Base-by-base conservation (phyloP, 352 stramenopile species). In the Pythium coloratum region DNA sequence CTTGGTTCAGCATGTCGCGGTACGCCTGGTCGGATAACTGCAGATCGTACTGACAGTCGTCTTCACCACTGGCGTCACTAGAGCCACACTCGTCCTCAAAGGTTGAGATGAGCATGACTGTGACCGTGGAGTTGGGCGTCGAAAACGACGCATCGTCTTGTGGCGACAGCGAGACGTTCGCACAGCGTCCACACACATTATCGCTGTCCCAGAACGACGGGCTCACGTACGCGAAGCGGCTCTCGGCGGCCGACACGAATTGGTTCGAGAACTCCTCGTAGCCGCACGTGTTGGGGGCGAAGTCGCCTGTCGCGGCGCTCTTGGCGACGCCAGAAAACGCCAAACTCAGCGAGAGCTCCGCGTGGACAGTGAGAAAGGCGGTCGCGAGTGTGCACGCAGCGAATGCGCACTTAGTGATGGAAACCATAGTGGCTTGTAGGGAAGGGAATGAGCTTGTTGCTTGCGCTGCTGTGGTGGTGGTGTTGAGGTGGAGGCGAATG, bases 161-260 rank as follows among this genome's bases (percentile, higher is more conserved):
- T 9, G 49, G 58, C n/a, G 59, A 20, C 3, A 72, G 59, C 34
- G 59, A 51, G 44, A 73, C 67, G 12, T 57, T 66, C 2, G 60
- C 67, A 34, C 67, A 73, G 16, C 61, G 67, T 12, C 67, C 67
- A 26, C 67, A 73, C 13, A 69, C 32, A 24, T 57, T 30, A 8
- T 54, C 49, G 55, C 32, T 49, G 12, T 65, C 42, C 55, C 55
- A 69, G 36, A 59, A 38, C 34, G 67, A 30, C 38, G 51, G 24
- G 13, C 53, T 73, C 54, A 73, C 60, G 38, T 66, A 73, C 9
- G 67, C 67, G n/a, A 73, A 73, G 60, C 61, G 67, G 67, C 67
- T 73, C 56, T 73, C 67, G 36, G 54, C 67, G 28, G 67, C 67
- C 26, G 67, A 69, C 26, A 73, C 55, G 28, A 69, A 66, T 49